Evolutionary conservation across 192 early-diverging fungal genomes (phyloP).

Genomic region (Gigaspora rosea): DNA sequence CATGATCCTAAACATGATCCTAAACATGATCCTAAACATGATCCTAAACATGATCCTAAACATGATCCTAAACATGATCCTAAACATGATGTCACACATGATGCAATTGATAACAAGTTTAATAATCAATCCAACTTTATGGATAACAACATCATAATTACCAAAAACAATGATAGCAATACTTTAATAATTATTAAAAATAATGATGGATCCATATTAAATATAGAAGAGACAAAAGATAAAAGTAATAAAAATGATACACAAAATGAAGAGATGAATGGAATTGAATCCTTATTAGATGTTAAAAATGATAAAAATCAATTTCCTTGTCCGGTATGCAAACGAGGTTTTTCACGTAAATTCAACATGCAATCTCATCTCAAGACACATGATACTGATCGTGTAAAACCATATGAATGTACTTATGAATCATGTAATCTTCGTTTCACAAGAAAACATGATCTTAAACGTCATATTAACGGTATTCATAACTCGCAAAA

Average conservation of each 20-base stretch:
- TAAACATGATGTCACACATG: not conserved
- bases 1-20: not conserved
- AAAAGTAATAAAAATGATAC: not conserved
- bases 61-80: not conserved
- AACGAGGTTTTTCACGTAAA: constrained; percentile 41
- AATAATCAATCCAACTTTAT: too few relatives aligned
- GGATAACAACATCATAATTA: too few relatives aligned
- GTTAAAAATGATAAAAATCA: not conserved
- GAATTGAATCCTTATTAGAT: not conserved
- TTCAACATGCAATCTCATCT: constrained; percentile 48
- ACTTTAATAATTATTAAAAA: too few relatives aligned
- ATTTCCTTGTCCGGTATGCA: constrained; percentile 41
- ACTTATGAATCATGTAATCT: constrained; percentile 37
- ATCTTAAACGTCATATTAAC: constrained; percentile 42
- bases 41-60: not conserved
- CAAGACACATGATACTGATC: constrained; percentile 39
- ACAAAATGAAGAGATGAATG: not conserved
- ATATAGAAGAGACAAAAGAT: too few relatives aligned
- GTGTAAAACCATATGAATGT: constrained; percentile 41
- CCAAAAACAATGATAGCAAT: too few relatives aligned
- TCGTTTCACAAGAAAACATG: constrained; percentile 49
- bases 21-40: not conserved
- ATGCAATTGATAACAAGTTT: too few relatives aligned
- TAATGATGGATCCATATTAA: too few relatives aligned
- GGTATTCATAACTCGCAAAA: constrained; percentile 24